These are phyloP conservation scores for Moringa oleifera DNA, from an alignment of 345 rosid species.

Conservation along the genomic window DNA sequence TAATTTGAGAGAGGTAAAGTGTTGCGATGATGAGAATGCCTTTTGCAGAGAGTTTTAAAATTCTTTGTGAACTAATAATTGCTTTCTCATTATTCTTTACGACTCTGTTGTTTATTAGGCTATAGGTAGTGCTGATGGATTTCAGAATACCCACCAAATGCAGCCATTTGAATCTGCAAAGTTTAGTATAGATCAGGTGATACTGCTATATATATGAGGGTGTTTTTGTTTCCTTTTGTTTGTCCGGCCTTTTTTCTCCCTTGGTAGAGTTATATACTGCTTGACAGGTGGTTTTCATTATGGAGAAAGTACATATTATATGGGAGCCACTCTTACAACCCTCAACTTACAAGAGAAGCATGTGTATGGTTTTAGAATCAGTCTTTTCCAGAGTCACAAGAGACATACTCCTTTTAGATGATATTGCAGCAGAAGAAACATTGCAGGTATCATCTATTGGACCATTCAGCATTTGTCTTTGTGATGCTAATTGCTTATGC, in stretches of 20 bases:
- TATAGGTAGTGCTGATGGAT: conserved; percentile 84
- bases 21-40: background rate
- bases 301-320: conserved; percentile 88
- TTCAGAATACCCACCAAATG: conserved; percentile 83
- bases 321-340: conserved; percentile 89
- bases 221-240: conserved; percentile 3
- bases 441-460: conserved; percentile 46
- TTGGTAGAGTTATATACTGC: conserved; percentile 13
- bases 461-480: background rate
- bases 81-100: background rate
- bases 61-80: background rate
- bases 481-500: conserved; percentile 7
- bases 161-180: conserved; percentile 85
- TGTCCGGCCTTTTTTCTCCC: conserved; percentile 8
- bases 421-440: conserved; percentile 98
- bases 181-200: conserved; percentile 84
- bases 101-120: conserved; percentile 46
- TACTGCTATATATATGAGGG: conserved; percentile 13
- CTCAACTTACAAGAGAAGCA: conserved; percentile 73
- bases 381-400: conserved; percentile 65
- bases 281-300: conserved; percentile 70
- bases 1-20: conserved; percentile 65
- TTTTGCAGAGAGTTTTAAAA: background rate
- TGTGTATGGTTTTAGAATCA: conserved; percentile 73
- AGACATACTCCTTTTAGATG: conserved; percentile 85